Percentiles rank a stretch among this genome's conserved stretches.
These are phyloP conservation scores for Penicillium sp. DNA, from an alignment of 2,329 filamentous ascomycete species.

Conservation along the genomic window DNA sequence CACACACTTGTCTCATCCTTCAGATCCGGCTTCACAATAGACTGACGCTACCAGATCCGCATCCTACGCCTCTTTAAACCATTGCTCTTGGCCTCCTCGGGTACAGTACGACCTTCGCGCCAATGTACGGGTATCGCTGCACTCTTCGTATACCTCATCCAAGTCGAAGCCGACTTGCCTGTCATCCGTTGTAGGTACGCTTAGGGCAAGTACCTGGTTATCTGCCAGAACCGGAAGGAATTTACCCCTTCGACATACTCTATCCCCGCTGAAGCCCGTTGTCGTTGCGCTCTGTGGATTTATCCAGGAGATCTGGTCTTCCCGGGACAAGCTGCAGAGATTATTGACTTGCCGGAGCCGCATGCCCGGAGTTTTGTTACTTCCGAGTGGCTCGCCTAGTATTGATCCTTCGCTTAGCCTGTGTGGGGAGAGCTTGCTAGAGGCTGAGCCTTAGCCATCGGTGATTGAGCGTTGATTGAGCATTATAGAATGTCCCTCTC, in stretches of 20 bases:
- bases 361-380: not conserved
- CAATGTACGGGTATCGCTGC: not conserved
- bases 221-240: not conserved
- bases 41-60: not conserved
- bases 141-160: not conserved
- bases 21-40: too few relatives aligned
- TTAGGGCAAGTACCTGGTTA: not conserved
- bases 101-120: not conserved
- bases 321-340: not conserved
- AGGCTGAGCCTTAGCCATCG: not conserved
- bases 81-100: not conserved
- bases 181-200: not conserved
- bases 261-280: not conserved
- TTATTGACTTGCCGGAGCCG: not conserved
- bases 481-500: not conserved
- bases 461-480: not conserved
- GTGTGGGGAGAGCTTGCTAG: not conserved
- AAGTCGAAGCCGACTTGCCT: not conserved
- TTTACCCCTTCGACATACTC: not conserved
- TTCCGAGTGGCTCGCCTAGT: not conserved
- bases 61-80: not conserved
- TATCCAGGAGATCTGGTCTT: not conserved
- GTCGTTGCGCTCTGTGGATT: not conserved
- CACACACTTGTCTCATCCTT: too few relatives aligned
- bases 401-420: not conserved